Percentiles rank a stretch among this genome's conserved stretches.
Evolutionary conservation across 192 early-diverging fungal species (phyloP).

Genomic region (Rhizophagus sp.): DNA sequence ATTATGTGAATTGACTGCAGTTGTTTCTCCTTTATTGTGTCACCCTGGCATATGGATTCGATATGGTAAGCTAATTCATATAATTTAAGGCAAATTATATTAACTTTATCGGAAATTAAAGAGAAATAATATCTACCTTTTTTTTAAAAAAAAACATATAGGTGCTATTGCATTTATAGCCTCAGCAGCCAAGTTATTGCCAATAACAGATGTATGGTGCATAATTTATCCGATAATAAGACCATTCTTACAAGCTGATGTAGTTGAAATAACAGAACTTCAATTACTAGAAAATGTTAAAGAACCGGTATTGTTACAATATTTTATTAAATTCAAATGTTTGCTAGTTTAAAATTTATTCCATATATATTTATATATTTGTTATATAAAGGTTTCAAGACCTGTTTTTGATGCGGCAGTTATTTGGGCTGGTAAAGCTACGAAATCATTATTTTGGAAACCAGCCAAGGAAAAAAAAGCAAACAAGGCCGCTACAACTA

Average conservation of each 20-base stretch:
- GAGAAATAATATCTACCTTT: background rate
- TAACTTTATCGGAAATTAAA: too few relatives aligned
- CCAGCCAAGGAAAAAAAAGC: constrained; percentile 44
- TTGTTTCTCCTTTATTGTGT: constrained; percentile 70
- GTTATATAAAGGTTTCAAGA: constrained; percentile 44
- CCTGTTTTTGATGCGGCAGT: constrained; percentile 63
- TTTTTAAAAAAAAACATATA: constrained; percentile 28
- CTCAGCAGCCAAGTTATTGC: constrained; percentile 59
- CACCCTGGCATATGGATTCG: constrained; percentile 85
- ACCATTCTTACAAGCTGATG: constrained; percentile 68
- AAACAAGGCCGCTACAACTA: constrained; percentile 27
- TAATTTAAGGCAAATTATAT: background rate
- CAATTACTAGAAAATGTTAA: constrained; percentile 68
- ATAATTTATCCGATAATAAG: constrained; percentile 71
- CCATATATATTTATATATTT: background rate
- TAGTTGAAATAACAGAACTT: constrained; percentile 63
- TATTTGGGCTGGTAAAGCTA: constrained; percentile 50
- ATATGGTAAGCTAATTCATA: constrained; percentile 52
- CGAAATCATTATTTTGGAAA: constrained; percentile 55
- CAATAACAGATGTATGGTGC: constrained; percentile 73
- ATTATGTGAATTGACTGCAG: constrained; percentile 71
- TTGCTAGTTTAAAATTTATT: background rate
- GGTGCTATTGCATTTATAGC: constrained; percentile 72
- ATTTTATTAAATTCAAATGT: background rate
- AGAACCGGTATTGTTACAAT: constrained; percentile 47